Evolutionary conservation across 208 protist genomes (phyloP).

Genomic region (Crithidia expoeki): DNA sequence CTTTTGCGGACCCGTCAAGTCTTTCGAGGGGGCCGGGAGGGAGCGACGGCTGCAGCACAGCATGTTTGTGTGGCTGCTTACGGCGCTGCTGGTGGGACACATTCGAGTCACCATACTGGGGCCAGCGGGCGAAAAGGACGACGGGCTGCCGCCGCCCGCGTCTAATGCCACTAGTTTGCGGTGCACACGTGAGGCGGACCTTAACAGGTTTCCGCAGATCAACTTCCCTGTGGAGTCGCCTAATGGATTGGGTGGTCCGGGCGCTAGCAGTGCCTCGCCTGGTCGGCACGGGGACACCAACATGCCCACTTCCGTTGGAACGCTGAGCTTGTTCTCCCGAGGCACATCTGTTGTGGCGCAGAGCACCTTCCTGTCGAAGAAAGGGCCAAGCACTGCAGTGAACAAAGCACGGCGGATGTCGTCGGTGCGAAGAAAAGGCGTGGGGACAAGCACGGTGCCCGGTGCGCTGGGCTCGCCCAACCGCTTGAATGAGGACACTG

Average conservation of each 20-base stretch:
- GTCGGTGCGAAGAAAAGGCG: not conserved
- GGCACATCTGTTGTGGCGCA: conserved; percentile 18
- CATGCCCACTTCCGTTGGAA: not conserved
- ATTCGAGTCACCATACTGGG: conserved; percentile 15
- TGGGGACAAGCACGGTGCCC: not conserved
- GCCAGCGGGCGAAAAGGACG: conserved; percentile 8
- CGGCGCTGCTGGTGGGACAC: conserved; percentile 27
- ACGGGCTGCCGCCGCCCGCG: conserved; percentile 3
- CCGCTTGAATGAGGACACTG: not conserved
- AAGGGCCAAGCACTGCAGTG: not conserved
- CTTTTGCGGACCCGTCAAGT: conserved; percentile 13
- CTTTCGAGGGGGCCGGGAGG: conserved; percentile 9
- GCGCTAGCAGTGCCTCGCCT: not conserved
- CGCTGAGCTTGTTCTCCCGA: not conserved
- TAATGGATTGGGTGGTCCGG: not conserved
- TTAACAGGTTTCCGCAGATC: conserved; percentile 16
- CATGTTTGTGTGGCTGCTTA: conserved; percentile 30
- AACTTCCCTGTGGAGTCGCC: conserved; percentile 9
- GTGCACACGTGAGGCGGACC: conserved; percentile 20
- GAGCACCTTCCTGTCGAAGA: conserved; percentile 28
- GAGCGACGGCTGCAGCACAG: conserved; percentile 30
- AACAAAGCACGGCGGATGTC: not conserved
- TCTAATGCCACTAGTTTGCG: conserved; percentile 3
- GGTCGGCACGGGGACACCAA: not conserved
- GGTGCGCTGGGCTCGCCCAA: not conserved